A percentile compares a stretch with the other conserved stretches of the same genome.
Evolutionary conservation across 1,284 basidiomycete genomes (phyloP).

Genomic region (Apiotrichum akiyoshidainum): DNA sequence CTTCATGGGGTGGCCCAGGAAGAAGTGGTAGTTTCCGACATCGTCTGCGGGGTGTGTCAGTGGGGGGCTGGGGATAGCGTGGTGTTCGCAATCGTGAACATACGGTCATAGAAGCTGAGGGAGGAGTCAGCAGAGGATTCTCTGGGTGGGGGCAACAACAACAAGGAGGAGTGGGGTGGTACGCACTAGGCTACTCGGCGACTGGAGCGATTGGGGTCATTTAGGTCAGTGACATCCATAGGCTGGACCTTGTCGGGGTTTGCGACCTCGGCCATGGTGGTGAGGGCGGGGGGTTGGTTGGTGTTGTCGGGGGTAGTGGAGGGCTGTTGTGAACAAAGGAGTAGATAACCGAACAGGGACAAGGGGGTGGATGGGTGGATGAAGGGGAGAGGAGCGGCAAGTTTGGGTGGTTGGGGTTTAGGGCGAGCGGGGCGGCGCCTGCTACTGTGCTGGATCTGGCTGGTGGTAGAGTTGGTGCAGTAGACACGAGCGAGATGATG

Average conservation of each 20-base stretch:
- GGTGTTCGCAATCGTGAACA: constrained; percentile 5
- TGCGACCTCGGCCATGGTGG: constrained; percentile 11
- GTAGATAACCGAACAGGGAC: not conserved
- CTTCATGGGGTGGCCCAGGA: constrained; percentile 88
- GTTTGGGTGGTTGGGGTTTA: too few species aligned
- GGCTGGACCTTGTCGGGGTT: constrained; percentile 17
- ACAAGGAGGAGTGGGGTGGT: not conserved
- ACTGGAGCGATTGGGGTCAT: constrained; percentile 20
- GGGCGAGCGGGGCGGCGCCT: too few species aligned
- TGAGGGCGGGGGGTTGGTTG: not conserved
- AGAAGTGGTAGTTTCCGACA: constrained; percentile 63
- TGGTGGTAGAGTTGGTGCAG: too few species aligned
- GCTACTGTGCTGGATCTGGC: too few species aligned
- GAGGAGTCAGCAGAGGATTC: not conserved
- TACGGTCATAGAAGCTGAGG: constrained; percentile 39
- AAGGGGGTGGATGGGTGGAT: too few species aligned
- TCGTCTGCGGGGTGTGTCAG: constrained; percentile 27
- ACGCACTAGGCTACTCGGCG: constrained; percentile 27
- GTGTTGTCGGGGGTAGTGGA: not conserved
- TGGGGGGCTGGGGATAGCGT: not conserved
- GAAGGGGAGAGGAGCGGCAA: not conserved
- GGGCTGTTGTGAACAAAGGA: not conserved
- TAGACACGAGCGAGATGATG: too few species aligned
- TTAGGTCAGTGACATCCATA: constrained; percentile 22
- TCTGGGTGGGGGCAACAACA: not conserved